Conservation (phyloP, 208 protist species). For the Crithidia acanthocephali region DNA sequence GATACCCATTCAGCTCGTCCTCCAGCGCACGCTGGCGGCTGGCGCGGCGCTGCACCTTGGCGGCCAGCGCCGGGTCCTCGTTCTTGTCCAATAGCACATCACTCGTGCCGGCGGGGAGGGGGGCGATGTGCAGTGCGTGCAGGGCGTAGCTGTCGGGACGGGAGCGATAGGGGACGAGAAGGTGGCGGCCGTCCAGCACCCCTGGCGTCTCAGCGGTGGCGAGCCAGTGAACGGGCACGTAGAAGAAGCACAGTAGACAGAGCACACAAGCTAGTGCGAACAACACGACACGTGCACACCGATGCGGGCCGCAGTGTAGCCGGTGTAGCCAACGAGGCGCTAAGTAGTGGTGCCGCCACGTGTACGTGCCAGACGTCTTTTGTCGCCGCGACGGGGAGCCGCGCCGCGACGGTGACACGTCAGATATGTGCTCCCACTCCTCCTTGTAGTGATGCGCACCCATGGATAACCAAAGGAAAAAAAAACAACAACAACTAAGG, state of each 20-base stretch:
- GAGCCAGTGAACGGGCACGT: conserved; percentile 3
- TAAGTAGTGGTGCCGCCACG: neutral
- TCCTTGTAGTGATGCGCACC: no score
- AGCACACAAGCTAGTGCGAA: neutral
- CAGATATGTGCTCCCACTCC: no score
- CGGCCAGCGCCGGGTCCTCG: neutral
- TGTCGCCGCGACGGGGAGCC: neutral
- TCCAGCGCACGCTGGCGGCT: conserved; percentile 17
- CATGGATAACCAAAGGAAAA: no score
- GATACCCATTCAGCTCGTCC: conserved; percentile 21
- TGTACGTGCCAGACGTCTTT: neutral
- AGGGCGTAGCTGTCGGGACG: neutral
- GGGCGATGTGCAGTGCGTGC: conserved; percentile 8
- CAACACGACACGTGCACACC: neutral
- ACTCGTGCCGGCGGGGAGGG: conserved; percentile 3
- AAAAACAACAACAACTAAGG: no score
- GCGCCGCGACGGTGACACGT: neutral
- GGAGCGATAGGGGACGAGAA: conserved; percentile 20
- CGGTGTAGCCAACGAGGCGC: neutral
- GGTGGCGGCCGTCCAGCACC: conserved; percentile 13
- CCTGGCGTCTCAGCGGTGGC: neutral
- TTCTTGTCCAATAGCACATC: neutral
- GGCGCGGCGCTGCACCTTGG: conserved; percentile 14
- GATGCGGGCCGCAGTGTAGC: neutral
- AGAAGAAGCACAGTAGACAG: neutral